These are phyloP conservation scores for Linderniella brevidens DNA, from an alignment of 257 asterid species.

Conservation along the genomic window DNA sequence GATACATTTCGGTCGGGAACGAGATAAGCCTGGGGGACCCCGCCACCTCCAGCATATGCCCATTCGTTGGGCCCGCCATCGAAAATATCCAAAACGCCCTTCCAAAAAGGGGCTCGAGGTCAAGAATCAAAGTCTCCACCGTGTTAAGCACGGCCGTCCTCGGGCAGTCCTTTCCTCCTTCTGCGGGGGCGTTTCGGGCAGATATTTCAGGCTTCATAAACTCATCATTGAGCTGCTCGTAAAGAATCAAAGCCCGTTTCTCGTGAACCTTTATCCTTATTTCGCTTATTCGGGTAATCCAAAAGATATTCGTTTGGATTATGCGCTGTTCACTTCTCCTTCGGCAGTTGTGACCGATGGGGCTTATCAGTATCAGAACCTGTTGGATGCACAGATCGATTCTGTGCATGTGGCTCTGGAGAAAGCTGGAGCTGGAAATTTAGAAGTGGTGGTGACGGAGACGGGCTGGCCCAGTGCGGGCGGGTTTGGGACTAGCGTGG, in stretches of 20 bases:
- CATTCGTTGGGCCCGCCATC: constrained; percentile 30
- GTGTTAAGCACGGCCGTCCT: constrained; percentile 61
- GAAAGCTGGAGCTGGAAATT: constrained; percentile 25
- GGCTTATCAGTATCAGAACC: constrained; percentile 24
- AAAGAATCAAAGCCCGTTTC: constrained; percentile 37
- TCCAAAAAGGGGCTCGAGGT: constrained; percentile 27
- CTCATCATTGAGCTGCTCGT: constrained; percentile 33
- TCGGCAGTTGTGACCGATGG: constrained; percentile 23
- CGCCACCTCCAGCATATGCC: constrained; percentile 27
- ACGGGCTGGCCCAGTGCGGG: constrained; percentile 68
- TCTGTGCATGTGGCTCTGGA: constrained; percentile 33
- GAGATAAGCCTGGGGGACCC: constrained; percentile 34
- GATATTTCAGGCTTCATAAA: constrained; percentile 35
- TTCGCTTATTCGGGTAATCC: constrained; percentile 46
- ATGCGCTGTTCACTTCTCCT: constrained; percentile 30
- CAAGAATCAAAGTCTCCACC: constrained; percentile 45
- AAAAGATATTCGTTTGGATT: constrained; percentile 17
- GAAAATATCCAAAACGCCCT: constrained; percentile 30
- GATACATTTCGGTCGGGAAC: constrained; percentile 38
- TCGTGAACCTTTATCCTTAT: constrained; percentile 59
- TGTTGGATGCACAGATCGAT: constrained; percentile 58
- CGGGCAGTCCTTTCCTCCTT: constrained; percentile 57
- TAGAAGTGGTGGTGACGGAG: constrained; percentile 35
- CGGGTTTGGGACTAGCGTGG: constrained; percentile 26
- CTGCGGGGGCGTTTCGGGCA: constrained; percentile 38